Percentiles rank a stretch among this genome's conserved stretches.
These are phyloP conservation scores for Avicennia marina DNA, from an alignment of 257 asterid genomes.

Conservation along the genomic window DNA sequence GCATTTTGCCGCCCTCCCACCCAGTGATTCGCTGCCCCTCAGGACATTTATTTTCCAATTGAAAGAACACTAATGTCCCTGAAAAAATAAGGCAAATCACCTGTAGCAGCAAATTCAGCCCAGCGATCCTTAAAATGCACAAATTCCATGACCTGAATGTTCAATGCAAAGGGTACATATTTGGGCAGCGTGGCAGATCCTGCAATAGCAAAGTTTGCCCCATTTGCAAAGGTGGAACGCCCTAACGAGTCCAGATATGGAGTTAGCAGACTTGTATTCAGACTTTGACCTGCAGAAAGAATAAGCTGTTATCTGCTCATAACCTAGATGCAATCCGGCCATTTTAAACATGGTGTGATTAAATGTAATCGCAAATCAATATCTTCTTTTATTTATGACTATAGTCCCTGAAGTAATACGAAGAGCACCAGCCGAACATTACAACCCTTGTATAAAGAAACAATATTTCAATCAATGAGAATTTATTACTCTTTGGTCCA, in stretches of 20 bases:
- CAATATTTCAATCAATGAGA: background rate
- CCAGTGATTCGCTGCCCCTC: too few species aligned
- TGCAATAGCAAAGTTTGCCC: slow-evolving; percentile 81
- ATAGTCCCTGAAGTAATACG: too few species aligned
- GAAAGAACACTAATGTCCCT: background rate
- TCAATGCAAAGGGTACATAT: slow-evolving; percentile 53
- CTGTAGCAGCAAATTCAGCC: slow-evolving; percentile 48
- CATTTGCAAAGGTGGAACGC: slow-evolving; percentile 58
- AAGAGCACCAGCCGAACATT: slow-evolving; percentile 1
- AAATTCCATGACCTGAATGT: slow-evolving; percentile 81
- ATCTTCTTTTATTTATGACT: too few species aligned
- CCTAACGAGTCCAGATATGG: slow-evolving; percentile 76
- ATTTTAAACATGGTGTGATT: too few species aligned
- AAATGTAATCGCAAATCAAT: too few species aligned
- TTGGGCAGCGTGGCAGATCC: slow-evolving; percentile 73
- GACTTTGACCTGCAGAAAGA: slow-evolving; percentile 63
- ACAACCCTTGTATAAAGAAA: slow-evolving; percentile 7
- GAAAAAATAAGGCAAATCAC: slow-evolving; percentile 21
- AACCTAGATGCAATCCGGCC: too few species aligned
- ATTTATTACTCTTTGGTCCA: slow-evolving; percentile 17
- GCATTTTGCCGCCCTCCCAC: too few species aligned
- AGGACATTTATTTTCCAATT: background rate
- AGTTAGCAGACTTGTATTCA: slow-evolving; percentile 49
- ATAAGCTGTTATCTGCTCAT: too few species aligned
- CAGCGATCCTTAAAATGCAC: slow-evolving; percentile 67